phyloP scores from a whole-genome alignment of 176 grass and related monocot genomes.

The Thalia dealbata region DNA sequence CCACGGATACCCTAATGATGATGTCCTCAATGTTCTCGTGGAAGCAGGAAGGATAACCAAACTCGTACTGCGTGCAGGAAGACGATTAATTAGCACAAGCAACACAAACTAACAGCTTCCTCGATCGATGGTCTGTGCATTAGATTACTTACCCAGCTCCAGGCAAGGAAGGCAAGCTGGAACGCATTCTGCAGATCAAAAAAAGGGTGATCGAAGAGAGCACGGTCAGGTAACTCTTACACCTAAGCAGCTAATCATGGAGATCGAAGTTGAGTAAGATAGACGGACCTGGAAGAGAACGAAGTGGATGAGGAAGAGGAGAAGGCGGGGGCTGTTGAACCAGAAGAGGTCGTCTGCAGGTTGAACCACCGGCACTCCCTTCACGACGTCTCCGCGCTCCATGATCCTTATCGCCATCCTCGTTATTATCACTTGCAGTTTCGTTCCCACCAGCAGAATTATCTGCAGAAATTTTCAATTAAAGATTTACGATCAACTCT shows the following conservation, averaged over 20 bases:
- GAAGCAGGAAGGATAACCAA: conserved; percentile 17
- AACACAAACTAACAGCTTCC: not conserved
- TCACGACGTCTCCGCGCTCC: not conserved
- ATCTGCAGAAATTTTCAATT: no score
- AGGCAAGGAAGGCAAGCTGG: conserved; percentile 10
- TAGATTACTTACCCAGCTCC: conserved; percentile 9
- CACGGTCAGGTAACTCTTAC: no score
- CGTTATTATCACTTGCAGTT: not conserved
- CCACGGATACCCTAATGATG: conserved; percentile 6
- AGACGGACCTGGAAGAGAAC: conserved; percentile 9
- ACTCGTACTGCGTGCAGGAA: conserved; percentile 16
- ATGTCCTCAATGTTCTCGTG: conserved; percentile 4
- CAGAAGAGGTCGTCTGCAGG: conserved; percentile 6
- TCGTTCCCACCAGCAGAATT: not conserved
- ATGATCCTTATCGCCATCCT: not conserved
- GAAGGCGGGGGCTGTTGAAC: conserved; percentile 3
- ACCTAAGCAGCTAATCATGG: no score
- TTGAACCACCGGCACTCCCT: not conserved
- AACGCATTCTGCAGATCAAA: conserved; percentile 11
- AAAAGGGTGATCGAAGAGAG: no score
- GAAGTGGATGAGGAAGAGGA: conserved; percentile 6
- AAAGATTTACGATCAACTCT: no score
- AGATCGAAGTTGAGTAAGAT: not conserved
- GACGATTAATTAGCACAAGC: not conserved
- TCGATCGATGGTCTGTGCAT: no score